Percentiles rank a stretch among this genome's conserved stretches.
Conservation (phyloP, 163 green algal species). For the Scenedesmus sp. region DNA sequence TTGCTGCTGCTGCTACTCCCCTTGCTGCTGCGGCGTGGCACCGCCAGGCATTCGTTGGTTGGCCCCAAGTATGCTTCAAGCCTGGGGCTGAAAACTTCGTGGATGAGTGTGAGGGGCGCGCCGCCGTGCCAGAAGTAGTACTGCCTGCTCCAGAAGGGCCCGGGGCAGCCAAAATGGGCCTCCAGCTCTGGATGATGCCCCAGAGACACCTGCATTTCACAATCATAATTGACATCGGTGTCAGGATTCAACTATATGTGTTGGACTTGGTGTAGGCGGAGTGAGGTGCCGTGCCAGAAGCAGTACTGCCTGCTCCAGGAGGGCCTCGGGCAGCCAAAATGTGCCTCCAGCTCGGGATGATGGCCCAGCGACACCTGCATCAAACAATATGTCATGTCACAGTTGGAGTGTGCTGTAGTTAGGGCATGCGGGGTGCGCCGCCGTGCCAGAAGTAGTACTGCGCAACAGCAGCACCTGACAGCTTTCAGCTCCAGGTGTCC, state of each 20-base stretch:
- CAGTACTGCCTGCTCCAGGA: conserved; percentile 93
- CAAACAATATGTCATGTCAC: neutral
- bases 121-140: conserved; percentile 93
- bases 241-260: too few relatives aligned
- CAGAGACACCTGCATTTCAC: conserved; percentile 66
- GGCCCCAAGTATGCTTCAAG: conserved; percentile 54
- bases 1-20: neutral
- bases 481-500: conserved; percentile 87
- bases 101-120: conserved; percentile 91
- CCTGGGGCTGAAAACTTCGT: conserved; percentile 88
- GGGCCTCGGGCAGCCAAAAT: conserved; percentile 70
- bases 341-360: conserved; percentile 73
- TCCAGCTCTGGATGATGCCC: conserved; percentile 79
- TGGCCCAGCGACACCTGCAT: conserved; percentile 77
- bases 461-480: neutral
- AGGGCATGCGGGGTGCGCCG: conserved; percentile 76
- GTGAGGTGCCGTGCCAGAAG: conserved; percentile 78
- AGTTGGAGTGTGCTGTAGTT: neutral
- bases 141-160: conserved; percentile 89
- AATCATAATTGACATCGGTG: too few relatives aligned
- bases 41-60: neutral
- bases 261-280: too few relatives aligned
- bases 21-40: neutral
- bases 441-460: conserved; percentile 93
- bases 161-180: conserved; percentile 62